Percentiles rank a stretch among this genome's conserved stretches.
Conservation (phyloP, 768 basidiomycete species). For the Pholiota conissans region DNA sequence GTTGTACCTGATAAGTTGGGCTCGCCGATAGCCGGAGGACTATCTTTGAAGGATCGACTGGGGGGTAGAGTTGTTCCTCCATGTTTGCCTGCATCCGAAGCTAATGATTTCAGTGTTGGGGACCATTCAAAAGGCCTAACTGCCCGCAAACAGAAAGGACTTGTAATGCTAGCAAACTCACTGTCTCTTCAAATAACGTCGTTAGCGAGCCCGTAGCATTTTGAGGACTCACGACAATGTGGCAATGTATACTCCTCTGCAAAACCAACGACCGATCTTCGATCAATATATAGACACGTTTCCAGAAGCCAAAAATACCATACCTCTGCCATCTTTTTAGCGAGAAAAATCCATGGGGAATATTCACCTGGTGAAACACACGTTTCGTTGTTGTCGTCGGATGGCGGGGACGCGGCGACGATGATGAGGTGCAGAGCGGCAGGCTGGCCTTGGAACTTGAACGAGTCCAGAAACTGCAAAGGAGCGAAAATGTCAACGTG, state of each 20-base stretch:
- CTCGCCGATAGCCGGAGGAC: constrained; percentile 45
- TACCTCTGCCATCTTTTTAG: constrained; percentile 48
- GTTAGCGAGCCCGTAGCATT: constrained; percentile 46
- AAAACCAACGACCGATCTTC: constrained; percentile 3
- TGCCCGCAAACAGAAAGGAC: constrained; percentile 14
- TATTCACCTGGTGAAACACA: constrained; percentile 18
- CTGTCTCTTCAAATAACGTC: constrained; percentile 48
- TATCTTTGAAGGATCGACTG: constrained; percentile 32
- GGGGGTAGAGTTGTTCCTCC: constrained; percentile 44
- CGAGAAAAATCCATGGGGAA: constrained; percentile 41
- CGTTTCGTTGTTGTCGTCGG: constrained; percentile 29
- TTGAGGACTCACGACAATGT: constrained; percentile 51
- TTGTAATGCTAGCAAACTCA: constrained; percentile 25
- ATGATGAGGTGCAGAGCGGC: constrained; percentile 52
- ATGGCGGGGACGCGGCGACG: constrained; percentile 50
- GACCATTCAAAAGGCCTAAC: constrained; percentile 11
- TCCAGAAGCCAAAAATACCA: constrained; percentile 13
- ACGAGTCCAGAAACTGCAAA: constrained; percentile 34
- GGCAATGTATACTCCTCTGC: constrained; percentile 57
- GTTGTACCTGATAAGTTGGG: constrained; percentile 18
- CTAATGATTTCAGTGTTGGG: constrained; percentile 27
- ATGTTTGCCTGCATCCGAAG: constrained; percentile 37
- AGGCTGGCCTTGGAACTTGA: constrained; percentile 27
- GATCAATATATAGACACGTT: constrained; percentile 15
- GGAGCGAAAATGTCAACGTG: background rate